Conservation (phyloP, 352 stramenopile species). For the Phytophthora melonis region DNA sequence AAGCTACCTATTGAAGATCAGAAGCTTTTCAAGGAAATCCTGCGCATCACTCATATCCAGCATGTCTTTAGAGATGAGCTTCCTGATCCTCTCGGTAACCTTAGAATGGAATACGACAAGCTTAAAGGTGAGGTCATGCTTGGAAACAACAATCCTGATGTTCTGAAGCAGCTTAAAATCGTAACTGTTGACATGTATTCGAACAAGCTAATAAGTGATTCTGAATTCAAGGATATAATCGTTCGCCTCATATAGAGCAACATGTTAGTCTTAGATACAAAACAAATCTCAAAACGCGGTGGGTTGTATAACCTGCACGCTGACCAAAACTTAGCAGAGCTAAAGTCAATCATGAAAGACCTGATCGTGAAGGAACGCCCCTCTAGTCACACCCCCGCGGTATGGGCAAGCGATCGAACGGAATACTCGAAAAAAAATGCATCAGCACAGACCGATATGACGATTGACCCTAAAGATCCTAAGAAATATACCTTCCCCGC, state of each 20-base stretch:
- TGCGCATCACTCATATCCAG: no score
- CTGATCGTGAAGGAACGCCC: conserved; percentile 3
- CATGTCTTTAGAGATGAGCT: no score
- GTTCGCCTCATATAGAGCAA: background rate
- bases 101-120: conserved; percentile 17
- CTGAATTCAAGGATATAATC: conserved; percentile 15
- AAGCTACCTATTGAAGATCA: no score
- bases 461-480: no score
- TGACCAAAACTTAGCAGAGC: conserved; percentile 16
- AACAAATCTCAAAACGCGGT: background rate
- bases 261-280: conserved; percentile 2
- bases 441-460: background rate
- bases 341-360: conserved; percentile 21
- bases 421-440: no score
- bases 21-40: no score
- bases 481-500: no score
- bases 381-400: background rate
- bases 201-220: conserved; percentile 8
- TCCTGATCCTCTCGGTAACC: no score
- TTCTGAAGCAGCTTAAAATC: conserved; percentile 16
- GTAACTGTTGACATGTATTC: conserved; percentile 14
- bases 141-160: conserved; percentile 21
- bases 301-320: conserved; percentile 9
- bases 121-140: conserved; percentile 18
- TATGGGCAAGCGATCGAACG: background rate